Percentiles rank a stretch among this genome's conserved stretches.
phyloP scores from a whole-genome alignment of 129 eudicot species.

The Ambrosia trifida region DNA sequence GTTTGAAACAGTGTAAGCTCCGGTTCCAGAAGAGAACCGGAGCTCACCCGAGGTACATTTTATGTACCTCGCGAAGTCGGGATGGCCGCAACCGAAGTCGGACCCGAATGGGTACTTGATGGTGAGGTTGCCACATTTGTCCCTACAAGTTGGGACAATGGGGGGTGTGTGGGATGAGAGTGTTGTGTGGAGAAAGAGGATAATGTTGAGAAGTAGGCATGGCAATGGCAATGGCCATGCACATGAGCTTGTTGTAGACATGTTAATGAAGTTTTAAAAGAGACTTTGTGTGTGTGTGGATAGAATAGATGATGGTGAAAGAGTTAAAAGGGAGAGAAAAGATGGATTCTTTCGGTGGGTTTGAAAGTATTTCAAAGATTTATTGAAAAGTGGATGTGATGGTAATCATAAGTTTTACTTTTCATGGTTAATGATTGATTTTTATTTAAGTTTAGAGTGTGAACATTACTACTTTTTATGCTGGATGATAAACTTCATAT shows the following conservation, averaged over 20 bases:
- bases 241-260: constrained; percentile 33
- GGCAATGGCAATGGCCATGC: constrained; percentile 5
- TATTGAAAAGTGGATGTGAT: constrained; percentile 52
- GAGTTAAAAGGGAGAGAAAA: constrained; percentile 19
- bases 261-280: constrained; percentile 24
- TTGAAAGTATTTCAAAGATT: constrained; percentile 43
- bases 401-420: constrained; percentile 44
- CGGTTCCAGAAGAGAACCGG: constrained; percentile 55
- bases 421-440: not conserved
- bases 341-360: constrained; percentile 54
- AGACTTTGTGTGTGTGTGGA: constrained; percentile 20
- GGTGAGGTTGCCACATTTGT: constrained; percentile 53
- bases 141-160: constrained; percentile 54
- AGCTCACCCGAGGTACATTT: constrained; percentile 54
- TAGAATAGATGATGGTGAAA: constrained; percentile 22
- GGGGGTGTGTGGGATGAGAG: constrained; percentile 53
- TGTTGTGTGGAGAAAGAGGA: constrained; percentile 33
- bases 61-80: constrained; percentile 56
- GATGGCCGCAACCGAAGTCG: constrained; percentile 74
- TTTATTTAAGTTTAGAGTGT: constrained; percentile 5
- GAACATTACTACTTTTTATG: not conserved
- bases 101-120: constrained; percentile 69
- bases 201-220: constrained; percentile 39
- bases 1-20: constrained; percentile 47
- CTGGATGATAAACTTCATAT: too few relatives aligned